Conservation (phyloP, 1,284 basidiomycete genomes). For the Cryptococcus floricola region DNA sequence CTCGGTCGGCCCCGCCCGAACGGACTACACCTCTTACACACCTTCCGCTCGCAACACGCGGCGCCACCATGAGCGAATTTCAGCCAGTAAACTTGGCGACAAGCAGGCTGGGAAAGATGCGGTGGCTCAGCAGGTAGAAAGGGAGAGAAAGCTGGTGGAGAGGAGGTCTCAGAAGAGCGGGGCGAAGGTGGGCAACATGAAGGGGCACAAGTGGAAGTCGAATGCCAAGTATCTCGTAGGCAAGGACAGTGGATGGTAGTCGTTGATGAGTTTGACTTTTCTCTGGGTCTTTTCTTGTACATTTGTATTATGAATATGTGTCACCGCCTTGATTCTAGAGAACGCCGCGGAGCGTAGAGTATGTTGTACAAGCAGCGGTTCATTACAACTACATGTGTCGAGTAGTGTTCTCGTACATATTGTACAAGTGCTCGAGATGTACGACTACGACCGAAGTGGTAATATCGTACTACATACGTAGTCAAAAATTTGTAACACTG, state of each 20-base stretch:
- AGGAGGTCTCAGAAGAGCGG: conserved; percentile 67
- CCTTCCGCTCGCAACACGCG: conserved; percentile 14
- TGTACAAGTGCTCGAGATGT: no score
- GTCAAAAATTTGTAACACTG: neutral
- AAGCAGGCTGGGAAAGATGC: conserved; percentile 53
- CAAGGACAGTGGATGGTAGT: conserved; percentile 51
- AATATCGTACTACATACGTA: no score
- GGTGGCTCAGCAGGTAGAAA: conserved; percentile 63
- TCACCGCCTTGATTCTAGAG: no score
- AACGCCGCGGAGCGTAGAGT: no score
- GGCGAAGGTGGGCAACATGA: conserved; percentile 63
- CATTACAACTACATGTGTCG: no score
- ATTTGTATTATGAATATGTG: neutral
- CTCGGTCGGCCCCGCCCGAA: conserved; percentile 27
- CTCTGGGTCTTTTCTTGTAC: no score
- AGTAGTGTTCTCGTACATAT: no score
- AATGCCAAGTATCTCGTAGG: conserved; percentile 65
- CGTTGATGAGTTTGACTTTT: neutral
- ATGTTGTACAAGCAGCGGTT: no score
- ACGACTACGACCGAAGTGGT: no score
- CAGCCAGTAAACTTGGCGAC: conserved; percentile 22
- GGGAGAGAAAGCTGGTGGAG: conserved; percentile 61
- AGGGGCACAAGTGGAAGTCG: conserved; percentile 80
- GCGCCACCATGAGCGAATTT: conserved; percentile 5
- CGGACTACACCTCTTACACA: conserved; percentile 41